Evolutionary conservation across 495 filamentous ascomycete genomes (phyloP).

Genomic region (Astrothelium macrocarpum): DNA sequence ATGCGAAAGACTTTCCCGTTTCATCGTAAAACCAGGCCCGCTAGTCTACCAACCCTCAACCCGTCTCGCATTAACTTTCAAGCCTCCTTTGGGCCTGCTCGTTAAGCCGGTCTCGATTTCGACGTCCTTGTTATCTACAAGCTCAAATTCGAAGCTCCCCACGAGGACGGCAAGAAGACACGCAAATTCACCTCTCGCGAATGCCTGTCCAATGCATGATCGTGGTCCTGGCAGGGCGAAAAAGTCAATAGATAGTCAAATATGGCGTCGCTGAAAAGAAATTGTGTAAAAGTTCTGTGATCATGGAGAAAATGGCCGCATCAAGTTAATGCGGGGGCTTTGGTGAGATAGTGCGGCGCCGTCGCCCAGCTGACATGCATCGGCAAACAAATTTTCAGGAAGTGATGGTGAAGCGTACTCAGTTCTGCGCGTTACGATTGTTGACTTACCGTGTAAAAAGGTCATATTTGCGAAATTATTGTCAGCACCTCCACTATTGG

Average conservation of each 20-base stretch:
- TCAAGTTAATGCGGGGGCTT: too few species aligned
- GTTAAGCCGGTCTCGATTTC: slow-evolving; percentile 9
- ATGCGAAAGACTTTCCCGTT: not conserved
- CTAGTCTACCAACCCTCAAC: slow-evolving; percentile 1
- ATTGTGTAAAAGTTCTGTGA: too few species aligned
- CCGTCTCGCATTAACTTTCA: not conserved
- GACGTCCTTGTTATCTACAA: not conserved
- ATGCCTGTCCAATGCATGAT: slow-evolving; percentile 12
- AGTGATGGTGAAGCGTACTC: not conserved
- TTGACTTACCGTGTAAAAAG: slow-evolving; percentile 12
- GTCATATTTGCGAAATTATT: slow-evolving; percentile 7
- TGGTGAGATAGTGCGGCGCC: too few species aligned
- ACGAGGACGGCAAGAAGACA: slow-evolving; percentile 9
- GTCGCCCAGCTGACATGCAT: not conserved
- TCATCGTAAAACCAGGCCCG: not conserved
- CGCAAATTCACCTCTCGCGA: slow-evolving; percentile 9
- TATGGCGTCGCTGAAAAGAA: too few species aligned
- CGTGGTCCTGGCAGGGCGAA: slow-evolving; percentile 4
- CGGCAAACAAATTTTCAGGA: not conserved
- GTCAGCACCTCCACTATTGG: slow-evolving; percentile 4
- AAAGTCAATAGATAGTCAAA: too few species aligned
- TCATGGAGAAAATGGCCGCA: too few species aligned
- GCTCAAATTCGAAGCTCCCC: slow-evolving; percentile 7
- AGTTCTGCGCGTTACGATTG: not conserved
- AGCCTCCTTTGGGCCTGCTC: slow-evolving; percentile 7